Conservation (phyloP, 371 early-diverging fungal species). For the Capniomyces stellatus region DNA sequence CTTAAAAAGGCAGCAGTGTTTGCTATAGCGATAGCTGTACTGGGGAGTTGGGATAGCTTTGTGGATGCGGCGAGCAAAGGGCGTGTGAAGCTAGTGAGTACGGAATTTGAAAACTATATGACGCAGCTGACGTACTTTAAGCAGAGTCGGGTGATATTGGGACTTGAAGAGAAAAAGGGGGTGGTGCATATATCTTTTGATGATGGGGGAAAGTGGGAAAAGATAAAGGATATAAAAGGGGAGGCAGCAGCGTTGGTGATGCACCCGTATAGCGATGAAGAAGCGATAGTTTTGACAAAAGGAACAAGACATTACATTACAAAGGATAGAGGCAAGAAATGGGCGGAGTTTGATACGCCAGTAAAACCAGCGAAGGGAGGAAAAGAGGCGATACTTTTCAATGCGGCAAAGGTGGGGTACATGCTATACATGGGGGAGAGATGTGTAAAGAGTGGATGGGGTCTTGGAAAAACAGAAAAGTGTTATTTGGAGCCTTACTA, state of each 20-base stretch:
- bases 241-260: background rate
- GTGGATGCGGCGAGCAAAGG: no score
- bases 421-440: slow-evolving; percentile 21
- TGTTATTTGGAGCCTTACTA: slow-evolving; percentile 22
- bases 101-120: background rate
- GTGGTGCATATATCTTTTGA: background rate
- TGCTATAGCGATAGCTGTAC: no score
- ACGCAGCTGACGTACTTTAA: background rate
- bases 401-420: slow-evolving; percentile 19
- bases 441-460: slow-evolving; percentile 12
- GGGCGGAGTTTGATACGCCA: slow-evolving; percentile 19
- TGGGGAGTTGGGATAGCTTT: no score
- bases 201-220: background rate
- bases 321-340: slow-evolving; percentile 17
- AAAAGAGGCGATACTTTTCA: slow-evolving; percentile 18
- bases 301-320: slow-evolving; percentile 20
- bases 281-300: slow-evolving; percentile 13
- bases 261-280: slow-evolving; percentile 20
- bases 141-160: background rate
- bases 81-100: no score
- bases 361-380: slow-evolving; percentile 13
- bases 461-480: slow-evolving; percentile 14
- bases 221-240: background rate
- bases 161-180: background rate
- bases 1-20: no score